Conservation (phyloP, 148 eudicot species). For the Euryodendron excelsum region DNA sequence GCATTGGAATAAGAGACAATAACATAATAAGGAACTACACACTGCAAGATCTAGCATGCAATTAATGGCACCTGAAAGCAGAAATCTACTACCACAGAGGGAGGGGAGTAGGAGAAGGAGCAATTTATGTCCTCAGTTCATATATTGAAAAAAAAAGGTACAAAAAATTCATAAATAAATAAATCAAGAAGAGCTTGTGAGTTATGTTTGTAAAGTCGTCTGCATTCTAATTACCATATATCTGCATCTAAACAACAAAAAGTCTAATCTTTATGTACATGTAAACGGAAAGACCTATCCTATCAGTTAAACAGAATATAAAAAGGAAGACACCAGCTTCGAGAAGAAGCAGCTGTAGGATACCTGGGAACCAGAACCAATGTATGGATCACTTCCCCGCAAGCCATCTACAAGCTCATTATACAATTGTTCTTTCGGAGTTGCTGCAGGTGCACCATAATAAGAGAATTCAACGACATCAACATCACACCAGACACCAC, state of each 20-base stretch:
- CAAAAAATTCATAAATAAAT: no score
- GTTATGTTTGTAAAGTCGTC: background rate
- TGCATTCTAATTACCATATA: background rate
- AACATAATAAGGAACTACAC: no score
- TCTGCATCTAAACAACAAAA: background rate
- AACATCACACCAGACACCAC: slow-evolving; percentile 74
- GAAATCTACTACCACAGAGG: no score
- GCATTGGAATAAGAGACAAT: no score
- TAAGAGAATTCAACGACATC: slow-evolving; percentile 71
- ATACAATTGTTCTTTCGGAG: slow-evolving; percentile 62
- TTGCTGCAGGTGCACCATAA: slow-evolving; percentile 59
- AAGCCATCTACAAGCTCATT: slow-evolving; percentile 65
- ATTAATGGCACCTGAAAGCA: no score
- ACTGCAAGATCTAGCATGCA: no score
- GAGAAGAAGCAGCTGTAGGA: background rate
- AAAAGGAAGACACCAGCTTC: background rate
- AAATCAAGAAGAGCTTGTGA: no score
- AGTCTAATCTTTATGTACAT: background rate
- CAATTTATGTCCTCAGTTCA: no score
- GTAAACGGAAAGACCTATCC: background rate
- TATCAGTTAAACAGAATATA: background rate
- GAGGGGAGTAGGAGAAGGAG: no score
- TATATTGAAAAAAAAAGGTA: no score
- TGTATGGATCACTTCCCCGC: slow-evolving; percentile 62
- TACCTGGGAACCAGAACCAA: slow-evolving; percentile 81